Conservation (phyloP, 305 asterid species). For the Solanum aculeatissimum region DNA sequence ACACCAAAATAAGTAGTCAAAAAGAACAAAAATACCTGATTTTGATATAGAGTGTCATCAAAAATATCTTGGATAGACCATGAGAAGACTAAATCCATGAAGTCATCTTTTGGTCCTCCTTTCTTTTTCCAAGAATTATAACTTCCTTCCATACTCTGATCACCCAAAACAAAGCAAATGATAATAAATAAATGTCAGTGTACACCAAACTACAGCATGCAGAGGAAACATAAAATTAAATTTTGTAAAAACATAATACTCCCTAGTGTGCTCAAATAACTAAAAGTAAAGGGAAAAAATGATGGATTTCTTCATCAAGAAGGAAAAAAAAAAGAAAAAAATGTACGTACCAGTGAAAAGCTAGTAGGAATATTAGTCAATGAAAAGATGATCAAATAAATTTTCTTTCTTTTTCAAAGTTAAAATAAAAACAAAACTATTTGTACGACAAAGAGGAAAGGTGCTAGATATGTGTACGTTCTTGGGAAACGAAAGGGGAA, state of each 20-base stretch:
- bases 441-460: background rate
- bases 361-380: background rate
- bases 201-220: background rate
- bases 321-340: background rate
- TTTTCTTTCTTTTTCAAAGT: background rate
- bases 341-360: background rate
- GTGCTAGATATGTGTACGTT: background rate
- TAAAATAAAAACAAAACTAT: background rate
- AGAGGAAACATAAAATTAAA: background rate
- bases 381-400: background rate
- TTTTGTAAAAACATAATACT: background rate
- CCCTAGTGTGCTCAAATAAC: background rate
- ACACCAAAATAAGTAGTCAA: background rate
- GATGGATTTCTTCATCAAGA: background rate
- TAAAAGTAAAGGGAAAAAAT: background rate
- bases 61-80: conserved; percentile 39
- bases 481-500: background rate
- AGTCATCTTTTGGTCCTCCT: conserved; percentile 17
- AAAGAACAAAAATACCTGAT: conserved; percentile 17
- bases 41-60: conserved; percentile 21
- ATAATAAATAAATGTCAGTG: background rate
- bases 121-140: background rate
- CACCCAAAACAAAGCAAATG: background rate
- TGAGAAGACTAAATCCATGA: conserved; percentile 28
- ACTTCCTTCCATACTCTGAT: background rate